A percentile compares a stretch with the other conserved stretches of the same genome.
Conservation (phyloP, 108 stramenopile genomes). For the Nitzschia palea region DNA sequence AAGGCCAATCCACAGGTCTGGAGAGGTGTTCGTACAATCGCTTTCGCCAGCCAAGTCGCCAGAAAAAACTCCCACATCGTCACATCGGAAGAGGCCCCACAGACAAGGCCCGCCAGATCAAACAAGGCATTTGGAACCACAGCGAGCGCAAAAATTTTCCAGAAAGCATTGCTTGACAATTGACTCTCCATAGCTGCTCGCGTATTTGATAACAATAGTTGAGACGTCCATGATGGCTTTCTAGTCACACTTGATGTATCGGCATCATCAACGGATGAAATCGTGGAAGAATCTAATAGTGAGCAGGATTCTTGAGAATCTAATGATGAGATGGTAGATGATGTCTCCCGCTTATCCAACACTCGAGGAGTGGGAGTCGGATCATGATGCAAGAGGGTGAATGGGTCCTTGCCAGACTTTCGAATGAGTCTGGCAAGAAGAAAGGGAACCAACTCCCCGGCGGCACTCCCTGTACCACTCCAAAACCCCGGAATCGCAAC, state of each 20-base stretch:
- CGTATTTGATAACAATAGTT: slow-evolving; percentile 1
- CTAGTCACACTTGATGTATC: not conserved
- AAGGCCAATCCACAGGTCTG: slow-evolving; percentile 7
- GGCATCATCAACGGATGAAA: not conserved
- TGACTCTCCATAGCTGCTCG: not conserved
- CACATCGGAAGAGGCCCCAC: not conserved
- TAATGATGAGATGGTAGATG: not conserved
- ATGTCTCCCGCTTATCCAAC: not conserved
- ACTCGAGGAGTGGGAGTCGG: not conserved
- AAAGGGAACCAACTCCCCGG: slow-evolving; percentile 8
- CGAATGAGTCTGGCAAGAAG: not conserved
- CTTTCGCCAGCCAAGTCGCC: slow-evolving; percentile 8
- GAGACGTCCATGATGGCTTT: not conserved
- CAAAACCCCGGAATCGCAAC: slow-evolving; percentile 8
- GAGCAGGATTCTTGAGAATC: not conserved
- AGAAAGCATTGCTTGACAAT: slow-evolving; percentile 1
- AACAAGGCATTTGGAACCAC: slow-evolving; percentile 12
- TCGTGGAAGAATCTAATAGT: not conserved
- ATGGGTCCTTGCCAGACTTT: slow-evolving; percentile 1
- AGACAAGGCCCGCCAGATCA: slow-evolving; percentile 5
- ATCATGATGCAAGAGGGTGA: not conserved
- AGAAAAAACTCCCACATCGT: not conserved
- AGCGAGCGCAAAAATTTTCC: slow-evolving; percentile 10
- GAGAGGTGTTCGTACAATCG: not conserved
- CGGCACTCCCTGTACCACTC: slow-evolving; percentile 10